Percentiles rank a stretch among this genome's conserved stretches.
Evolutionary conservation across 768 basidiomycete species (phyloP).

Genomic region (Pholiota molesta): DNA sequence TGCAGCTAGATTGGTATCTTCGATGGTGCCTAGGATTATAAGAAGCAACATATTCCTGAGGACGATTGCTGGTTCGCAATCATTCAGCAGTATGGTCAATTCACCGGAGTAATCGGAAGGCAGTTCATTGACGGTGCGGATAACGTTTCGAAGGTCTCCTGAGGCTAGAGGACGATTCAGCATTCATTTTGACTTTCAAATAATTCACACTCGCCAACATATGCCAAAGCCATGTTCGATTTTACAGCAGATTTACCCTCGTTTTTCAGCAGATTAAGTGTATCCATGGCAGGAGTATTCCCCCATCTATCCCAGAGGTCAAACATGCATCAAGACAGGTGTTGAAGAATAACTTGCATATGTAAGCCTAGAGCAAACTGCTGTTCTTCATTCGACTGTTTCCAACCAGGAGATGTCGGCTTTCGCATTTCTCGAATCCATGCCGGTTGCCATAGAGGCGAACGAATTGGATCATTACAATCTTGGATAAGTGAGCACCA

Average conservation of each 20-base stretch:
- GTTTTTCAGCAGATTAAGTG: conserved; percentile 30
- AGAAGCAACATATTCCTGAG: conserved; percentile 46
- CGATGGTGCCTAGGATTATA: conserved; percentile 38
- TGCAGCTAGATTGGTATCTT: conserved; percentile 35
- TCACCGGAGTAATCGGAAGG: conserved; percentile 43
- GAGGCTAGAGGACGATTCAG: conserved; percentile 35
- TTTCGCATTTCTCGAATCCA: conserved; percentile 24
- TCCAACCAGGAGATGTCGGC: conserved; percentile 15
- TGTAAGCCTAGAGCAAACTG: conserved; percentile 20
- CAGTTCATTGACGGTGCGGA: conserved; percentile 45
- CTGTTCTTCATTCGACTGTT: background rate
- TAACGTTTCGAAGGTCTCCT: conserved; percentile 49
- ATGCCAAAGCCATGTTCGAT: conserved; percentile 29
- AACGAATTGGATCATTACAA: conserved; percentile 27
- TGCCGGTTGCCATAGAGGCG: conserved; percentile 24
- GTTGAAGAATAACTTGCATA: conserved; percentile 20
- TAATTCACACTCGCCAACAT: conserved; percentile 22
- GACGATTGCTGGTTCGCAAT: conserved; percentile 30
- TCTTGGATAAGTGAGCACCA: conserved; percentile 7
- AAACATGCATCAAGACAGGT: background rate
- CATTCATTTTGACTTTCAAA: background rate
- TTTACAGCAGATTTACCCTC: conserved; percentile 19
- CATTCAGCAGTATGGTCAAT: conserved; percentile 45
- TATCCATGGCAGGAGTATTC: conserved; percentile 32
- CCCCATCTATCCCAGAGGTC: conserved; percentile 31